Base-by-base conservation (phyloP, 2,329 filamentous ascomycete species). In the Dothiorella sarmentorum region DNA sequence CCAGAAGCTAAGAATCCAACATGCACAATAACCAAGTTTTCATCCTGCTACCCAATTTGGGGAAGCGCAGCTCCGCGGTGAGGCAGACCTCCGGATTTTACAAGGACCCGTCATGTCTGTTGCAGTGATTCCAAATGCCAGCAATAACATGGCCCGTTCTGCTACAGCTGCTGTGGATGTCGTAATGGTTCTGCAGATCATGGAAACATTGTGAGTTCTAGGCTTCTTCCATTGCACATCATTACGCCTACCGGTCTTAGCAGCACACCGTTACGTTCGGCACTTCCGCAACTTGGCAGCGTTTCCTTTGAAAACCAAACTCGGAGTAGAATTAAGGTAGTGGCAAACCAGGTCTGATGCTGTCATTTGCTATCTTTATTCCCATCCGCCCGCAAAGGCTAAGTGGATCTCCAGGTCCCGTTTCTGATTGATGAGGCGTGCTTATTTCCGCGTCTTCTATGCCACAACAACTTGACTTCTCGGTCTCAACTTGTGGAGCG, bases 181-280 rank as follows among this genome's bases (percentile, higher is more conserved):
- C 47, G 47, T n/a, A 52, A 38, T 31, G 47, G 47, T 31, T 52
- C 33, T 52, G 47, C 47, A 52, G 31, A 52, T 52, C 47, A 37
- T 31, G 47, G 47, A 52, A 52, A 52, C 47, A 52, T 38, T 52
- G 22, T 26, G 47, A 18, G 18, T 52, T 52, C 47, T 31, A 35
- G 20, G 31, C 31, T 31, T 17, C 47, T 52, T 52, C 47, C 10
- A 52, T 52, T 10, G 47, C 47, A n/a, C 47, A 52, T 37, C 31
- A 26, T 26, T 18, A n/a, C 18, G 45, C 45, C 44, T 20, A n/a
- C 31, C 33, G 17, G 44, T 11, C 17, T 18, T 31, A 49, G 33
- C 20, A 26, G 47, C 31, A 24, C 47, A 52, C 38, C 31, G 31
- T 52, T 52, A 31, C 47, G 18, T 37, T 35, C 47, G 47, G 20